phyloP scores from a whole-genome alignment of 768 basidiomycete genomes.

The Tulasnella sp. region DNA sequence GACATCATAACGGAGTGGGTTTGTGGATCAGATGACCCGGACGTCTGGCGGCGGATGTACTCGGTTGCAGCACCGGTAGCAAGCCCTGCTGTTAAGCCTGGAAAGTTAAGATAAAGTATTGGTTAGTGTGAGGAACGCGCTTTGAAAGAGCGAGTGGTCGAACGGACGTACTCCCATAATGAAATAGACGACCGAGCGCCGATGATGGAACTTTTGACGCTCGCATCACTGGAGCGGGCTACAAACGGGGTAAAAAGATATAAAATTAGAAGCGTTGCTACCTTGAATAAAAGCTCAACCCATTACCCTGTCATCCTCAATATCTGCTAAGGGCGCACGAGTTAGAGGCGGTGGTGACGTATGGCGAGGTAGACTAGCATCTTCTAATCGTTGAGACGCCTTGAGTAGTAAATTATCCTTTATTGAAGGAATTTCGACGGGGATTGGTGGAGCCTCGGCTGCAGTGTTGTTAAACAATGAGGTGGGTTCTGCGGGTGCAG shows the following conservation, averaged over 20 bases:
- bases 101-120: not conserved
- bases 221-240: constrained; percentile 39
- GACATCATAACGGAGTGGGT: constrained; percentile 75
- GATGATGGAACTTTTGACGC: constrained; percentile 91
- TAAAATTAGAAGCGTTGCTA: not conserved
- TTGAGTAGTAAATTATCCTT: not conserved
- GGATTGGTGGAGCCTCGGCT: not conserved
- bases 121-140: not conserved
- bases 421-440: not conserved
- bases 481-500: not conserved
- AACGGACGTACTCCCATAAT: constrained; percentile 77
- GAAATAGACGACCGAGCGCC: constrained; percentile 83
- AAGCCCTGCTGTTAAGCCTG: constrained; percentile 89
- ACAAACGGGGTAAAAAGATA: constrained; percentile 35
- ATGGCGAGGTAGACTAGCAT: not conserved
- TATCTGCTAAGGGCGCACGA: constrained; percentile 17
- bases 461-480: not conserved
- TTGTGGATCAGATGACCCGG: constrained; percentile 42
- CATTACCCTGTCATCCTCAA: constrained; percentile 14
- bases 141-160: not conserved
- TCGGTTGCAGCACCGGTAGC: constrained; percentile 90
- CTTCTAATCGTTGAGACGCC: not conserved
- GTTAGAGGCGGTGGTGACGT: not conserved
- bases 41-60: constrained; percentile 66
- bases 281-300: not conserved